Evolutionary conservation across 805 yeast species (phyloP), one percentile per base, ranked within the genome.

Genomic region (Sungouiozyma ichnusensis): DNA sequence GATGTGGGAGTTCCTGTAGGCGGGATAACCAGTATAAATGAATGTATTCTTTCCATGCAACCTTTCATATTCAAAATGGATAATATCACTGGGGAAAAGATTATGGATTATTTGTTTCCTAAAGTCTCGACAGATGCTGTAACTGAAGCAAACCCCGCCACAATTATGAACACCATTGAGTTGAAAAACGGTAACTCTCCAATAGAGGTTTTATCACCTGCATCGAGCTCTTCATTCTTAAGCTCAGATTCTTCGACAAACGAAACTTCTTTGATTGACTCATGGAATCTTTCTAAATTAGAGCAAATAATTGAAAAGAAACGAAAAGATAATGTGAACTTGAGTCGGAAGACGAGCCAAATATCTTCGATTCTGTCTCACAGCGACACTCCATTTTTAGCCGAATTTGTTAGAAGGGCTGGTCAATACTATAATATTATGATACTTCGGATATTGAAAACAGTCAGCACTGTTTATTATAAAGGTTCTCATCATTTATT

Each of bases 331-430:
- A 50, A 16, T 40, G 44, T 7, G 47, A 48, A n/a, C 48, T 45
- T 14, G 54, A 48, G 19, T 60, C 58, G 17, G 72, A 68, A 35
- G 62, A 24, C 6, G 6, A 24, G 29, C 11, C 29, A 24, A 24
- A 7, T 24, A 24, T 24, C 29, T 11, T 24, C 29, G 11, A 6
- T 24, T 7, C 29, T 24, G 29, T 7, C 9, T 24, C 29, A 24
- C 6, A 24, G 29, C 11, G 29, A 24, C 11, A 24, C 29, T 7
- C 29, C 29, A 14, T 41, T 41, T 7, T 33, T 75, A 18, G 60
- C 73, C n/a, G 69, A 72, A 44, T 85, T 87, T 94, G 69, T 85
- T 6, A 62, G 66, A 37, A 66, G 95, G 34, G 85, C 95, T 0
- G 73, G 83, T 36, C 72, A 72, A 34, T 84, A 72, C 57, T 69